Base-by-base conservation (phyloP, 306 rosid genomes). In the Amphicarpaea edgeworthii region DNA sequence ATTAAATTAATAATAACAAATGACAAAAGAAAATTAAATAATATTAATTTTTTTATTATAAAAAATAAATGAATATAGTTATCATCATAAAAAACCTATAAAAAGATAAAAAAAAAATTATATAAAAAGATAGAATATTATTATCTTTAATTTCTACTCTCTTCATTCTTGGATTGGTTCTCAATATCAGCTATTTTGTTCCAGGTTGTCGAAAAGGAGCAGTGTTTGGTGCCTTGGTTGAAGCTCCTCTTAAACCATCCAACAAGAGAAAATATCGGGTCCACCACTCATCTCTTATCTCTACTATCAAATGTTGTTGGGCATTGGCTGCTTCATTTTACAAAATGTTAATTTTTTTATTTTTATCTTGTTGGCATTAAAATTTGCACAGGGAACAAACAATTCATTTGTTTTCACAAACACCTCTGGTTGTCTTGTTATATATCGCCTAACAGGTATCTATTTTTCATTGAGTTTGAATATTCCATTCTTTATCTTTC, bases 161-260 rank as follows among this genome's bases (percentile, higher is more conserved):
- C 50, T 30, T 0, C 30, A 32, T 32, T 76, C 26, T 15, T 68
- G 30, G 8, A 21, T 76, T 54, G 64, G 70, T 63, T 50, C 76
- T 84, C 28, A 72, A 46, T 51, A 24, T 57, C 38, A 38, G 45
- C 47, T 75, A 37, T 74, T 75, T 42, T 66, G 61, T 81, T 82
- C 68, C 82, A 94, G 98, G 93, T 92, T 84, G 93, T 90, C 86
- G 84, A 68, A 83, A 85, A 84, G 98, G 97, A 77, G 96, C 93
- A 34, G 94, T 92, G 34, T 94, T 94, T 88, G 98, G 97, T 24
- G 91, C 95, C 76, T 69, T 94, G 85, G 88, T 94, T 78, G 98
- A 94, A 85, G 97, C 98, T 78, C 98, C 98, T 32, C 85, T 90
- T 64, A 88, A 51, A 76, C 90, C 97, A 19, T 85, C 90, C 42